A percentile compares a stretch with the other conserved stretches of the same genome.
phyloP scores from a whole-genome alignment of 106 monocot species.

The Cymbidium sinense region DNA sequence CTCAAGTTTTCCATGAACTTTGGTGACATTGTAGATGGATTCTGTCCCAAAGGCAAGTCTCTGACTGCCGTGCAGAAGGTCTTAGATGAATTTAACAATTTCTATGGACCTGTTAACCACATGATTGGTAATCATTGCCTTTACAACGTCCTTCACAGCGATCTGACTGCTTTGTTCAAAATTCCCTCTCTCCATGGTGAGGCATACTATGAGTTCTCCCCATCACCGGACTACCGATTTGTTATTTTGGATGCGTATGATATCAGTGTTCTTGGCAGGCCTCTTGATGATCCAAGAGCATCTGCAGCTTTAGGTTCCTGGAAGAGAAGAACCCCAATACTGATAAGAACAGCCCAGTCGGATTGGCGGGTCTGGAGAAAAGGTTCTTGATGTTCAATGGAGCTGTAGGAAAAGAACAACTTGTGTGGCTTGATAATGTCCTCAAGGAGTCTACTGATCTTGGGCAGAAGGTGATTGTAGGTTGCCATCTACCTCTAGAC shows the following conservation, averaged over 20 bases:
- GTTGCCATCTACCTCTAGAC: constrained; percentile 65
- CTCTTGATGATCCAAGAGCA: constrained; percentile 49
- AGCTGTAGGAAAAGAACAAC: constrained; percentile 60
- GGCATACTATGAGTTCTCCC: constrained; percentile 86
- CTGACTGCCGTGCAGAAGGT: constrained; percentile 39
- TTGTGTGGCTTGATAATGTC: constrained; percentile 59
- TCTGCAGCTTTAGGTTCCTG: constrained; percentile 39
- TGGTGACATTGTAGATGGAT: constrained; percentile 73
- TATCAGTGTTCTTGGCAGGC: constrained; percentile 70
- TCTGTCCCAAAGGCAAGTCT: constrained; percentile 60
- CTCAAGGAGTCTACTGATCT: constrained; percentile 33
- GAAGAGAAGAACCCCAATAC: constrained; percentile 72
- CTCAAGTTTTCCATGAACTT: constrained; percentile 46
- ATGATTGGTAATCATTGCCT: constrained; percentile 96
- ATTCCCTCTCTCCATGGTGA: constrained; percentile 33
- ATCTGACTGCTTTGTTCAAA: constrained; percentile 45
- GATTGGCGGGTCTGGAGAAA: constrained; percentile 52
- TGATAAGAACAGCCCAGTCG: constrained; percentile 72
- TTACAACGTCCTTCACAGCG: constrained; percentile 69
- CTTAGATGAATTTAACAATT: constrained; percentile 58
- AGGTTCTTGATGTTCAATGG: constrained; percentile 85
- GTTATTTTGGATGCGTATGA: constrained; percentile 76
- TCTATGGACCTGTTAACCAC: constrained; percentile 63
- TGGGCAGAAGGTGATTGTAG: constrained; percentile 64
- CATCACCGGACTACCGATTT: constrained; percentile 48